Base-by-base conservation (phyloP, 2,329 filamentous ascomycete genomes). In the Botrytis deweyae region DNA sequence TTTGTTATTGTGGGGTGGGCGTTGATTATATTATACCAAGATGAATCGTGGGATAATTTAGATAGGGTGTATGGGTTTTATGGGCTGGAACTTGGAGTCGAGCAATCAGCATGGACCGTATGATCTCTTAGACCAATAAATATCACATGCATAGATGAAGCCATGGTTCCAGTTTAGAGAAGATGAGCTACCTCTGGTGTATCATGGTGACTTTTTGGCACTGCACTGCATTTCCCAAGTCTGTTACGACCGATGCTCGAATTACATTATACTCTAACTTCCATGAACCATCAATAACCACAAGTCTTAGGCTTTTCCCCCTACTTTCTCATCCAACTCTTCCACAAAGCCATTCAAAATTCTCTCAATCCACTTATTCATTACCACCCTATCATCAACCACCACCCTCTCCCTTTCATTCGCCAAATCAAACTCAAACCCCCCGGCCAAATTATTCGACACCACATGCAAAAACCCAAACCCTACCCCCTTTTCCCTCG, bases 391-490 rank as follows among this genome's bases (percentile, higher is more conserved):
- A 29, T 68, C 7, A 12, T 10, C 20, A 40, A 68, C 20, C 69
- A 61, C 69, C 29, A 10, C 12, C 7, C 1, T 33, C n/a, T 63
- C 38, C 69, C 49, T 71, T 29, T 71, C 55, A 44, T 49, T 63
- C 49, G 22, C 55, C 69, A 61, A 36, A 62, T 71, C 36, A 71
- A 64, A 46, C 40, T 71, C 58, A 38, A 55, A 68, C 29, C 22
- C 22, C 4, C 49, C n/a, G 14, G 33, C 59, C 40, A 71, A 22
- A 64, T 25, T 46, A 64, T 64, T 64, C 58, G 69, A 68, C 49
- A 68, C 65, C 20, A 68, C 6, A 58, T 68, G 65, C 49, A 68
- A 22, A 12, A 40, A 55, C 3, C 65, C 65, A 68, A 68, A 68
- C 36, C 25, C 29, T 1, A 68, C 25, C 0, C 36, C n/a, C 16